phyloP scores from a whole-genome alignment of 2,329 filamentous ascomycete genomes.

The Sporothrix euskadiensis region DNA sequence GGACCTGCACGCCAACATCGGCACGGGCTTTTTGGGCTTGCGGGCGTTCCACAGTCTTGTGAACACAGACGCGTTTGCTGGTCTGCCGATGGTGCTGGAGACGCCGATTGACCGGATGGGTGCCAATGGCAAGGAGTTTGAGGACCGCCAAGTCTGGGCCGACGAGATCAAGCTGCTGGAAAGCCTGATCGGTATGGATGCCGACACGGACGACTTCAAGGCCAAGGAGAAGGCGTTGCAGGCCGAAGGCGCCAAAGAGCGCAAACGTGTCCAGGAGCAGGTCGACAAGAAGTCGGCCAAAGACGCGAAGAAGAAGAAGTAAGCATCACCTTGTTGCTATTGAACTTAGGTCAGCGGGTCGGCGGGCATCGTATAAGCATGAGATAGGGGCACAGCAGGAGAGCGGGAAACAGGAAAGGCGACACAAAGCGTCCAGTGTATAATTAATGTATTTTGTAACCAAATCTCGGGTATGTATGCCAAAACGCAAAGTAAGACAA shows the following conservation, averaged over 20 bases:
- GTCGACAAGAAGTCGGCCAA: constrained; percentile 72
- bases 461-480: constrained; percentile 24
- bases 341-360: neutral
- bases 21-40: constrained; percentile 88
- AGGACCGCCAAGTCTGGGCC: constrained; percentile 86
- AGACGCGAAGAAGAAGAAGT: constrained; percentile 46
- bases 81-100: constrained; percentile 88
- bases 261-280: constrained; percentile 74
- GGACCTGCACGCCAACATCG: constrained; percentile 94
- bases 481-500: constrained; percentile 22
- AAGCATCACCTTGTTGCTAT: neutral
- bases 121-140: constrained; percentile 63
- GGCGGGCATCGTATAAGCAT: neutral
- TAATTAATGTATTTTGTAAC: constrained; percentile 11
- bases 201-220: constrained; percentile 70
- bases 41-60: constrained; percentile 88
- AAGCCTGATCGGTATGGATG: constrained; percentile 79
- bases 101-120: constrained; percentile 82
- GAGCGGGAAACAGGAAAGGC: constrained; percentile 40
- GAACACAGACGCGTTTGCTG: constrained; percentile 74
- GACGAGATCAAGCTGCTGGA: constrained; percentile 94
- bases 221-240: constrained; percentile 65
- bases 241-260: constrained; percentile 67
- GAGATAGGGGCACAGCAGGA: constrained; percentile 26
- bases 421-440: constrained; percentile 25